Evolutionary conservation across 1,284 basidiomycete genomes (phyloP).

Genomic region (Cerioporus squamosus): DNA sequence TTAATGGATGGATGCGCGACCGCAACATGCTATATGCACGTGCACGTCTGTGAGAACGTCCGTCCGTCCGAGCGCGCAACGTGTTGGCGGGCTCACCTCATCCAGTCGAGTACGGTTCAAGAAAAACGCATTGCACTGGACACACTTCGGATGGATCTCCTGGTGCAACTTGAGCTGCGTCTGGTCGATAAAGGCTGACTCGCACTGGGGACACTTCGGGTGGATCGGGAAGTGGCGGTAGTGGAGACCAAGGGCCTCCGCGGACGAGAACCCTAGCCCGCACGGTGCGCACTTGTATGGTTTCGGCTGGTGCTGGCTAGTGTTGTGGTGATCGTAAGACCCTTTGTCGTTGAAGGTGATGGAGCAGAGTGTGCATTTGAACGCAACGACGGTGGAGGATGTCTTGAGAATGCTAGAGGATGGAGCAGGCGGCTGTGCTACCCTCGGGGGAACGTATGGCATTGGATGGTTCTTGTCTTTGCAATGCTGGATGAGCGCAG

Average conservation of each 20-base stretch:
- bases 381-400: no score
- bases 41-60: background rate
- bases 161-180: conserved; percentile 14
- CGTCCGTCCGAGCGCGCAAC: background rate
- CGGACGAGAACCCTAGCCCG: conserved; percentile 15
- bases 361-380: conserved; percentile 14
- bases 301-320: conserved; percentile 6
- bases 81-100: conserved; percentile 7
- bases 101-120: conserved; percentile 9
- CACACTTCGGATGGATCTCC: conserved; percentile 17
- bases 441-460: conserved; percentile 1
- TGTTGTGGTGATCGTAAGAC: conserved; percentile 5
- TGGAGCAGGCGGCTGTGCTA: background rate
- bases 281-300: conserved; percentile 20
- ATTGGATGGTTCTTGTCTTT: conserved; percentile 18
- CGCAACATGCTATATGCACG: conserved; percentile 10
- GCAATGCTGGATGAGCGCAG: conserved; percentile 16
- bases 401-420: background rate
- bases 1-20: conserved; percentile 7
- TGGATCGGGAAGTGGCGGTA: conserved; percentile 9
- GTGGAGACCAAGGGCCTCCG: conserved; percentile 17
- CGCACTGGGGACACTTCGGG: conserved; percentile 19
- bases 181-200: conserved; percentile 17
- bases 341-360: conserved; percentile 7
- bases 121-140: conserved; percentile 9